These are phyloP conservation scores for Colletotrichum lindemuthianum DNA, from an alignment of 2,329 filamentous ascomycete genomes.

Conservation along the genomic window DNA sequence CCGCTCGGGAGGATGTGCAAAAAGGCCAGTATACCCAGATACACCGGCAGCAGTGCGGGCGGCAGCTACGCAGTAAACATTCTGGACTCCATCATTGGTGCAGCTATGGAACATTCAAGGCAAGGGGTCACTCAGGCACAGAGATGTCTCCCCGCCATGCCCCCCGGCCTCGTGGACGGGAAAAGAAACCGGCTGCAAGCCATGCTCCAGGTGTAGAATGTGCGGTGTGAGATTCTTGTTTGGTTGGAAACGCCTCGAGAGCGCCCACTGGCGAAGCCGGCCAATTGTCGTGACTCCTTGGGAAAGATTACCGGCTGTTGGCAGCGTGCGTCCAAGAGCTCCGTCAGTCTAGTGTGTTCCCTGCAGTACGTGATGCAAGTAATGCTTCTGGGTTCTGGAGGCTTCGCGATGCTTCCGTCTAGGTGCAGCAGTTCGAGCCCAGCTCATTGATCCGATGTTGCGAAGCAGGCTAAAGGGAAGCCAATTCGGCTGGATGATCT, in stretches of 20 bases:
- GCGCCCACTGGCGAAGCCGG: background rate
- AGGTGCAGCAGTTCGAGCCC: too few species aligned
- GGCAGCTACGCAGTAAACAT: background rate
- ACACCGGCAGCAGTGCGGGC: slow-evolving; percentile 16
- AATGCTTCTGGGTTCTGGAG: slow-evolving; percentile 16
- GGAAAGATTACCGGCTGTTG: slow-evolving; percentile 20
- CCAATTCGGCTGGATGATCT: slow-evolving; percentile 8
- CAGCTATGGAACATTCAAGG: slow-evolving; percentile 6
- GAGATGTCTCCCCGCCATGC: slow-evolving; percentile 32
- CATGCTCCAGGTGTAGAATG: slow-evolving; percentile 27
- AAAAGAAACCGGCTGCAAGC: slow-evolving; percentile 34
- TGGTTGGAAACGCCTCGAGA: slow-evolving; percentile 26
- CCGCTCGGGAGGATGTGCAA: background rate
- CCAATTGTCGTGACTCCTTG: slow-evolving; percentile 15
- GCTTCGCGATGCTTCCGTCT: too few species aligned
- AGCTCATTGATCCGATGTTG: background rate
- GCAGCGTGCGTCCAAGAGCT: slow-evolving; percentile 28
- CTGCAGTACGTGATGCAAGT: slow-evolving; percentile 35
- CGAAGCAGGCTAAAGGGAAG: slow-evolving; percentile 7
- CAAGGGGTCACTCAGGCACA: slow-evolving; percentile 33
- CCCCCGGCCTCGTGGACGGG: slow-evolving; percentile 12
- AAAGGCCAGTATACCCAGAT: slow-evolving; percentile 7
- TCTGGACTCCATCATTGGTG: slow-evolving; percentile 21
- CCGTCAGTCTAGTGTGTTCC: slow-evolving; percentile 23
- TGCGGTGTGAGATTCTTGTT: slow-evolving; percentile 35